Evolutionary conservation across 1,284 basidiomycete species (phyloP).

Genomic region (Sanghuangporus weigelae): DNA sequence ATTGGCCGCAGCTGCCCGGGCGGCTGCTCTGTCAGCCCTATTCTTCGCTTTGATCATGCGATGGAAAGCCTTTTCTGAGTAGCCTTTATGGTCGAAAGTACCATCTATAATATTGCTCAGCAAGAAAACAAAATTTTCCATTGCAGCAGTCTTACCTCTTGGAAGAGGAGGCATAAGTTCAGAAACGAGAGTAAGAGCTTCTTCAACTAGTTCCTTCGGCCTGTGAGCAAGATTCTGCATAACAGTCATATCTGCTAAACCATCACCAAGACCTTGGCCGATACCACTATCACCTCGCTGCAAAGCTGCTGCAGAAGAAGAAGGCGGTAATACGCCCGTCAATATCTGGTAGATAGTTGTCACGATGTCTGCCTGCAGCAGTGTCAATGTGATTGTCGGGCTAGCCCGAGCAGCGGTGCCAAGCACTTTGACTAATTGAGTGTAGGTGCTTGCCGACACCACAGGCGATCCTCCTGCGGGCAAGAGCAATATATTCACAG

Average conservation of each 20-base stretch:
- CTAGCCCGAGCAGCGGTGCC: constrained; percentile 83
- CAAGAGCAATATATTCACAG: constrained; percentile 79
- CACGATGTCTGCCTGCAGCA: constrained; percentile 88
- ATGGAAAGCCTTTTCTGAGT: constrained; percentile 81
- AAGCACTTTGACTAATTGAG: constrained; percentile 80
- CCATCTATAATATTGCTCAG: constrained; percentile 55
- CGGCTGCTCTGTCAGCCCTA: constrained; percentile 69
- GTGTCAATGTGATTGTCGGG: constrained; percentile 76
- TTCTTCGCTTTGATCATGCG: constrained; percentile 71
- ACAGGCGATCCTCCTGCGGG: constrained; percentile 84
- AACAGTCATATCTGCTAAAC: constrained; percentile 91
- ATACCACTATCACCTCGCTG: constrained; percentile 60
- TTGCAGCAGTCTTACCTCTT: constrained; percentile 52
- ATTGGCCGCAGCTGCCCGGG: constrained; percentile 43
- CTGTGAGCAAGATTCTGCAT: constrained; percentile 96
- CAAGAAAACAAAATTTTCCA: constrained; percentile 10
- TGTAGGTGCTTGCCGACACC: constrained; percentile 83
- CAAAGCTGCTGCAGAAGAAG: constrained; percentile 38
- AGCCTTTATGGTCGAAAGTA: constrained; percentile 86
- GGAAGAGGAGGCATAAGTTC: constrained; percentile 90
- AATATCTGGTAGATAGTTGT: constrained; percentile 90
- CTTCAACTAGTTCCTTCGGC: constrained; percentile 95
- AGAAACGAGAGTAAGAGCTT: constrained; percentile 80
- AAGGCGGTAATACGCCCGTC: constrained; percentile 82
- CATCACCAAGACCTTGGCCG: constrained; percentile 77